Base-by-base conservation (phyloP, 176 grass and related monocot genomes). In the Cenchrus purpureus region DNA sequence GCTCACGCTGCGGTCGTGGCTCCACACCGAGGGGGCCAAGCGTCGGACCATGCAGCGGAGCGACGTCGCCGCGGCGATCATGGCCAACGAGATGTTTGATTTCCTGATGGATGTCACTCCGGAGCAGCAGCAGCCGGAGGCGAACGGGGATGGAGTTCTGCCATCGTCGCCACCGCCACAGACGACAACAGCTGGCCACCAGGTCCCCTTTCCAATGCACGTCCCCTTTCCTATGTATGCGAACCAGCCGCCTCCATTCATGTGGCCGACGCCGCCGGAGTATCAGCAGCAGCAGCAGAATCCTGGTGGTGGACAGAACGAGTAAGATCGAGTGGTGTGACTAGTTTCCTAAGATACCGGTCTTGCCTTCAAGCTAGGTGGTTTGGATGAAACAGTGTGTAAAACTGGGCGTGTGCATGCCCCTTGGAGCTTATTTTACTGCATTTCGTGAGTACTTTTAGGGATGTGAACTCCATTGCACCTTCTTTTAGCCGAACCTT, bases 21-120 rank as follows among this genome's bases (percentile, higher is more conserved):
- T 84, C 58, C 85, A 92, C 62, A 86, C 86, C 6, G 86, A 87
- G 44, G 88, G 84, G 76, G 82, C 79, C 72, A 95, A 82, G 80
- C 85, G 90, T 64, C 79, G 86, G 42, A 92, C 88, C 6, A 58
- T 92, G 52, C 93, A 92, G 88, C 82, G 86, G 83, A 91, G 87
- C 37, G 88, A 89, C 7, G 84, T 95, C 16, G 29, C 84, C 2
- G 88, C 93, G 1, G 88, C 80, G 0, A 83, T 91, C 46, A 79
- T 44, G 4, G 48, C 72, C 5, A 91, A 72, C 46, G 93, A 92
- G 60, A 85, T 88, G 64, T 92, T 89, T 17, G 93, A 95, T 68
- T 90, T 92, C 51, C 72, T 95, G 56, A 62, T 91, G 12, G 93
- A 95, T 79, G 62, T 95, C 29, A 68, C 83, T 6, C 88, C 93